Base-by-base conservation (phyloP, 116 monocot genomes). In the Papilionanthe hybrid region DNA sequence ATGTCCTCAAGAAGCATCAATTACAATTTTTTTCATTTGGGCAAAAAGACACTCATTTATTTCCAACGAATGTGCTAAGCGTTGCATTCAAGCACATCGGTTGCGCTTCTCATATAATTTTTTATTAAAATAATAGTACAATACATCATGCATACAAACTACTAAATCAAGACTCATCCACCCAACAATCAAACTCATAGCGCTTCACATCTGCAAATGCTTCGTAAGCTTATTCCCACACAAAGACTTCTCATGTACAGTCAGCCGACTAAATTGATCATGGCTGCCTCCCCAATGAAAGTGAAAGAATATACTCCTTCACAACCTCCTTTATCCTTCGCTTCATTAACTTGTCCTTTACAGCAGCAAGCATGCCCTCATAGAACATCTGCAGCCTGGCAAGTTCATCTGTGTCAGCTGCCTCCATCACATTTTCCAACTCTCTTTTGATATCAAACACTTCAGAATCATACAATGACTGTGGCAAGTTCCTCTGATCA, bases 381-480 rank as follows among this genome's bases (percentile, higher is more conserved):
- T 95, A 90, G 76, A 95, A 95, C 82, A 83, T 81, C 78, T 92
- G 89, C 87, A 95, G 50, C 12, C 90, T 79, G 72, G 56, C 73
- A 50, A 95, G 90, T 77, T 89, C 92, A 12, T 88, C 88, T 45
- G 47, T 77, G 37, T 92, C 92, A 0, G 90, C 85, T 2, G 85
- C 68, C 42, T 87, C 92, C 83, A 95, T 69, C 69, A 89, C 20
- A 22, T 86, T 84, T 75, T 95, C 90, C 42, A 90, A 60, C 75
- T 95, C 92, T 71, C 73, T 87, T 83, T 71, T 86, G n/a, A 95
- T 72, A 81, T 95, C 92, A 80, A 92, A 90, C 37, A 83, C 84
- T 66, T 77, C 85, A 15, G 90, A 88, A 8, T 83, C 85, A 1
- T 77, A 67, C 72, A 90, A 20, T 3, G 81, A 90, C 43, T 76